These are phyloP conservation scores for Dentipellis sp. DNA, from an alignment of 768 basidiomycete genomes.

Conservation along the genomic window DNA sequence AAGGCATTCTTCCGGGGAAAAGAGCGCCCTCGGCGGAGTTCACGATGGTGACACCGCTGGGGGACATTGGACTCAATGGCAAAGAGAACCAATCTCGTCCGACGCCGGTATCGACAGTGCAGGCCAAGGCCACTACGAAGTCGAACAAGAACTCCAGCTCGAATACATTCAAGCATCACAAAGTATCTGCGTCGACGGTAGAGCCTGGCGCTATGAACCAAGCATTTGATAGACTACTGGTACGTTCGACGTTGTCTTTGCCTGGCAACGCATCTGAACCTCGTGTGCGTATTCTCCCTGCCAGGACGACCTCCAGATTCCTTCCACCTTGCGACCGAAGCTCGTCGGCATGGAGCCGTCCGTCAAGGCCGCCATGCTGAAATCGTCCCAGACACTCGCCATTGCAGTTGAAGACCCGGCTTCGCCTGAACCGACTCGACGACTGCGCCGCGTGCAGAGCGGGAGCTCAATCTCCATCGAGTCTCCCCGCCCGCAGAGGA, in stretches of 20 bases:
- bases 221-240: slow-evolving; percentile 78
- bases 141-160: slow-evolving; percentile 34
- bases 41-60: slow-evolving; percentile 51
- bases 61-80: slow-evolving; percentile 35
- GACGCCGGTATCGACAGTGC: slow-evolving; percentile 19
- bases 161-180: slow-evolving; percentile 32
- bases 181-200: slow-evolving; percentile 18
- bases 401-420: slow-evolving; percentile 14
- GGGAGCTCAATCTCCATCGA: slow-evolving; percentile 55
- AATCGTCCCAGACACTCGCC: slow-evolving; percentile 54
- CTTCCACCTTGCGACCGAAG: slow-evolving; percentile 66
- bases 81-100: slow-evolving; percentile 54
- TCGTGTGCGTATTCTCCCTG: background rate
- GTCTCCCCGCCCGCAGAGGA: slow-evolving; percentile 30
- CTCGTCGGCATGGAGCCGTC: slow-evolving; percentile 73
- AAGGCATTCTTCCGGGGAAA: slow-evolving; percentile 66
- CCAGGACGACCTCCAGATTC: slow-evolving; percentile 88
- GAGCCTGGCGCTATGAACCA: slow-evolving; percentile 40
- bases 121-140: slow-evolving; percentile 18
- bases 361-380: slow-evolving; percentile 88
- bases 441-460: slow-evolving; percentile 62
- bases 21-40: slow-evolving; percentile 61
- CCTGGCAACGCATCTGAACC: background rate
- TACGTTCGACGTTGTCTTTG: slow-evolving; percentile 26
- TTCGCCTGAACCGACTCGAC: slow-evolving; percentile 35